Base-by-base conservation (phyloP, 2,329 filamentous ascomycete species). In the Fusarium sp. region DNA sequence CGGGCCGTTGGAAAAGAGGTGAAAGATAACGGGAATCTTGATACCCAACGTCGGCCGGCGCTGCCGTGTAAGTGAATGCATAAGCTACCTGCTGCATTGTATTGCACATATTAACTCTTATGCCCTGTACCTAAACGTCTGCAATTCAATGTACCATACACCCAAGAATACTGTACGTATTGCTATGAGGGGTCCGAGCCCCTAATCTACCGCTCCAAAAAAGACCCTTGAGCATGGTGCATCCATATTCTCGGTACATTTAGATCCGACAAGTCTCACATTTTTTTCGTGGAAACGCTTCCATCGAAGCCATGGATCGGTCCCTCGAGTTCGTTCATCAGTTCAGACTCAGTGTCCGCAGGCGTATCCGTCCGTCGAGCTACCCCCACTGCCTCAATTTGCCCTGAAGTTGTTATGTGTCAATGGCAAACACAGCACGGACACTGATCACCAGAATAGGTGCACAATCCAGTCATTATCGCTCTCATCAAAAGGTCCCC, bases 21-120 rank as follows among this genome's bases (percentile, higher is more conserved):
- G 66, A 70, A 69, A 49, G 66, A 67, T 70, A 70, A 69, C 67
- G 67, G 66, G 43, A 63, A 69, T 69, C 46, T 69, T 63, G 67
- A 66, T 69, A 68, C 67, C 66, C 61, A 70, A 70, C 62, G 28
- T 37, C 42, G 27, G 34, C 40, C 30, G 28, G 25, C 41, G 27
- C 40, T 65, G 62, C 54, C 55, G 61, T 66, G 28, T 66, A 57
- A 69, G 66, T 66, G 61, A 49, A 66, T 27, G 28, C 37, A 61
- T 50, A 13, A 28, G 21, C 18, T 21, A 53, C 37, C 42, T 23
- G 47, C 28, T 20, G 20, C 30, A n/a, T 25, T n/a, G 41, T 13
- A 34, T 47, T 47, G 16, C 21, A 32, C 41, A 25, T 13, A 28
- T 16, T 14, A 50, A 13, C 20, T 50, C 21, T 20, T 14, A 16